Evolutionary conservation across 352 stramenopile species (phyloP), one percentile per base, ranked within the genome.

Genomic region (Phytophthora chlamydospora): DNA sequence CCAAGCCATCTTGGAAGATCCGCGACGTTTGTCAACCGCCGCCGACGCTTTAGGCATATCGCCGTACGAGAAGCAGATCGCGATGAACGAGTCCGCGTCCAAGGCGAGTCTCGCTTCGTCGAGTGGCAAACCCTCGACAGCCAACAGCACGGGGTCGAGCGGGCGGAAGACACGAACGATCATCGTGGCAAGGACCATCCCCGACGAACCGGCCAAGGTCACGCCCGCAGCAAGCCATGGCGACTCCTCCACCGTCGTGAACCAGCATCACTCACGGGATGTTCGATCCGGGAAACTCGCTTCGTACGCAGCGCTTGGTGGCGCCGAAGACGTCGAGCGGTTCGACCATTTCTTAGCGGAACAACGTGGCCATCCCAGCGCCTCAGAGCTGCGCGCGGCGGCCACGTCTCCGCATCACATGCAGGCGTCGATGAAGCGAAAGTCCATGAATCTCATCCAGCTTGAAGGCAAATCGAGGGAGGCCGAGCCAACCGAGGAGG

Each of bases 241-340:
- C 6, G 61, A 47, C 31, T n/a, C 6, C 14, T 17, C 8, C 19
- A 21, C 8, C 32, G 47, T 68, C 6, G 52, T 48, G 21, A 66
- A 47, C 21, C 58, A 68, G 24, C 53, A 58, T 3, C 58, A 73
- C 40, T 42, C 48, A 33, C 68, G 68, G 1, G 73, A 85, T 38
- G 47, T 48, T 12, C 54, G 68, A 57, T 71, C 61, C 0, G 75
- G 67, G 8, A 89, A 86, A 42, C 49, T 93, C 17, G 66, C 60
- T 5, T 65, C 78, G 10, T 91, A 93, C 42, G 80, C 85, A 3
- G 85, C 85, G 10, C 71, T 93, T 3, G 85, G 85, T 5, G 71
- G 59, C 4, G 68, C 65, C 0, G 67, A 81, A 14, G 83, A 93
- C 50, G 56, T 93, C 6, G 73, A 83, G 12, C 58, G 77, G 8